phyloP scores from a whole-genome alignment of 2,329 filamentous ascomycete genomes.

The Trichophyton equinum region DNA sequence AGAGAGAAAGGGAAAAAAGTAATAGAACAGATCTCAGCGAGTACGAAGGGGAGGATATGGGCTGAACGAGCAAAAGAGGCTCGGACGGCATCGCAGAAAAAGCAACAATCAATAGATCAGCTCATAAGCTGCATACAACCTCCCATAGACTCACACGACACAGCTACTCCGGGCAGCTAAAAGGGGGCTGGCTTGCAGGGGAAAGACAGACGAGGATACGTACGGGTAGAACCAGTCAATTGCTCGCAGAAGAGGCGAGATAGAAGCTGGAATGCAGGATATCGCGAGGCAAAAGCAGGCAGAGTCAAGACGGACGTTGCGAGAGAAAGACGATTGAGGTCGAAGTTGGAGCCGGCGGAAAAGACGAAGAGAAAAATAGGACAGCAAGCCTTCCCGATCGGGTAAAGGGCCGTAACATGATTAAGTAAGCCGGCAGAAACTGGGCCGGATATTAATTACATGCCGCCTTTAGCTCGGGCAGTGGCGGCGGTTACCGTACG shows the following conservation, averaged over 20 bases:
- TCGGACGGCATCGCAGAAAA: not conserved
- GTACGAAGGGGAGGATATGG: not conserved
- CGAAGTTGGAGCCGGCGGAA: not conserved
- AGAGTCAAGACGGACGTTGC: not conserved
- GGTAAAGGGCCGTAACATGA: not conserved
- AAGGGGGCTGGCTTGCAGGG: not conserved
- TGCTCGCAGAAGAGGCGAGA: not conserved
- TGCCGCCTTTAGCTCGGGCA: constrained; percentile 3
- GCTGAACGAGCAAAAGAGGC: not conserved
- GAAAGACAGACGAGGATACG: not conserved
- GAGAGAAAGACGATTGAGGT: not conserved
- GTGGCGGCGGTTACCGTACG: not conserved
- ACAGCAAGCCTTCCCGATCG: constrained; percentile 1
- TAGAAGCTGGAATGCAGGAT: not conserved
- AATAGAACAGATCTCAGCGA: not conserved
- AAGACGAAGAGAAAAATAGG: constrained; percentile 2
- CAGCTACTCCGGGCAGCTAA: not conserved
- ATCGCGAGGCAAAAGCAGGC: not conserved
- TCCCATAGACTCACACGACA: constrained; percentile 1
- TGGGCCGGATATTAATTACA: not conserved
- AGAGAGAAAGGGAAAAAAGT: not conserved
- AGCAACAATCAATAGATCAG: constrained; percentile 2
- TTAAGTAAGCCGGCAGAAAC: not conserved
- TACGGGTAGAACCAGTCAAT: not conserved
- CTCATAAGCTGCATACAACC: constrained; percentile 2